These are phyloP conservation scores for Hebeloma cylindrosporum DNA, from an alignment of 768 basidiomycete genomes.

Conservation along the genomic window DNA sequence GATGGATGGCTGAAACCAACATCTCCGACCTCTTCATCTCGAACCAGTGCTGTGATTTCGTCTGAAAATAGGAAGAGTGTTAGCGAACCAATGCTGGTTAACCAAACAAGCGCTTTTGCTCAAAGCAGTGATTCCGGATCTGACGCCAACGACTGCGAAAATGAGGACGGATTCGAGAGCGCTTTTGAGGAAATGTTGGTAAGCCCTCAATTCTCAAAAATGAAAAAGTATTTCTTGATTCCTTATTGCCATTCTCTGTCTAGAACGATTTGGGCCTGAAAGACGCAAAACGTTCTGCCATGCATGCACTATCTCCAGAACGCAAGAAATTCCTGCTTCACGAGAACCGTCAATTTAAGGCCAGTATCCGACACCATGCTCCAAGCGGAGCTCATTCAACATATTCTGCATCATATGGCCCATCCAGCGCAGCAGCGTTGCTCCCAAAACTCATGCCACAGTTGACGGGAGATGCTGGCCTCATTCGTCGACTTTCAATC, in stretches of 20 bases:
- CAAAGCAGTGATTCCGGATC: conserved; percentile 20
- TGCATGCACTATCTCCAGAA: conserved; percentile 59
- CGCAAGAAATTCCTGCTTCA: conserved; percentile 68
- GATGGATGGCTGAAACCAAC: conserved; percentile 60
- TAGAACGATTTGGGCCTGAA: conserved; percentile 76
- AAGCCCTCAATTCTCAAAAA: too few relatives aligned
- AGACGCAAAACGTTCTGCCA: conserved; percentile 61
- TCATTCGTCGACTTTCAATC: conserved; percentile 69
- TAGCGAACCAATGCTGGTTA: conserved; percentile 67
- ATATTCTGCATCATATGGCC: conserved; percentile 55
- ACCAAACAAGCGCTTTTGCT: conserved; percentile 41
- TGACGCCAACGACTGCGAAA: conserved; percentile 30
- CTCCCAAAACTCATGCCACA: conserved; percentile 72
- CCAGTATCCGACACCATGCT: conserved; percentile 28
- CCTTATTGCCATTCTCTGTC: neutral
- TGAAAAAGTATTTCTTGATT: neutral
- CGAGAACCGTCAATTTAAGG: conserved; percentile 48
- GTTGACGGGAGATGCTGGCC: conserved; percentile 66
- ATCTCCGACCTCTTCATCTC: conserved; percentile 38
- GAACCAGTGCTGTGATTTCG: conserved; percentile 31
- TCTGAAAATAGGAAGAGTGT: conserved; percentile 56
- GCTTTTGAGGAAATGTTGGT: conserved; percentile 76
- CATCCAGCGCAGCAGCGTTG: conserved; percentile 55
- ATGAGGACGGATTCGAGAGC: conserved; percentile 38
- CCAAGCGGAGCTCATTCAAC: conserved; percentile 31